phyloP scores from a whole-genome alignment of 2,329 filamentous ascomycete genomes.

The Ophiosphaerella narmari region DNA sequence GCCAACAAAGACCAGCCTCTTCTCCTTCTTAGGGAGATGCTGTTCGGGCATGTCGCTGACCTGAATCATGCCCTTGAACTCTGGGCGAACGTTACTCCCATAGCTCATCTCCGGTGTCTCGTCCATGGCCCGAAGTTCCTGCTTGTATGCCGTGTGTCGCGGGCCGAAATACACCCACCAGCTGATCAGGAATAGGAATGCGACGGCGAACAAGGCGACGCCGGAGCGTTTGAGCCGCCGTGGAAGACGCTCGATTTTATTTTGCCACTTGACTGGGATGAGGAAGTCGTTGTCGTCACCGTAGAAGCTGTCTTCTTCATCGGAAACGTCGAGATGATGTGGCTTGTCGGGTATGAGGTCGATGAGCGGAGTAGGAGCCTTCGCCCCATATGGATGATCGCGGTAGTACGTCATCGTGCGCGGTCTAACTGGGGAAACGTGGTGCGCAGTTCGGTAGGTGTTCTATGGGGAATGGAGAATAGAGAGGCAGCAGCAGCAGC shows the following conservation, averaged over 20 bases:
- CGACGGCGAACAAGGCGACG: conserved; percentile 35
- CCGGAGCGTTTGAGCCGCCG: conserved; percentile 44
- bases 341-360: conserved; percentile 35
- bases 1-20: conserved; percentile 78
- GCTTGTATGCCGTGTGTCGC: conserved; percentile 37
- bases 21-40: conserved; percentile 53
- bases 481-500: background rate
- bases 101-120: conserved; percentile 40
- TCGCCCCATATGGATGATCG: conserved; percentile 20
- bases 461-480: background rate
- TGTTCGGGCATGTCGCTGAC: conserved; percentile 55
- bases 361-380: conserved; percentile 31
- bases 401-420: conserved; percentile 33
- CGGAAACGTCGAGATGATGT: conserved; percentile 42
- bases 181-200: conserved; percentile 35
- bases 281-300: conserved; percentile 41
- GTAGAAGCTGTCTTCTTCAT: conserved; percentile 47
- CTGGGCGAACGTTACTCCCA: conserved; percentile 54
- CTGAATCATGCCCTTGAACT: conserved; percentile 56
- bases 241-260: conserved; percentile 38
- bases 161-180: conserved; percentile 48
- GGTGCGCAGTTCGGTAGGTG: conserved; percentile 1
- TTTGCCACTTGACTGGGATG: conserved; percentile 39
- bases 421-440: conserved; percentile 1
- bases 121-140: conserved; percentile 44